Evolutionary conservation across 2,329 filamentous ascomycete genomes (phyloP).

Genomic region (Venturia carpophila): DNA sequence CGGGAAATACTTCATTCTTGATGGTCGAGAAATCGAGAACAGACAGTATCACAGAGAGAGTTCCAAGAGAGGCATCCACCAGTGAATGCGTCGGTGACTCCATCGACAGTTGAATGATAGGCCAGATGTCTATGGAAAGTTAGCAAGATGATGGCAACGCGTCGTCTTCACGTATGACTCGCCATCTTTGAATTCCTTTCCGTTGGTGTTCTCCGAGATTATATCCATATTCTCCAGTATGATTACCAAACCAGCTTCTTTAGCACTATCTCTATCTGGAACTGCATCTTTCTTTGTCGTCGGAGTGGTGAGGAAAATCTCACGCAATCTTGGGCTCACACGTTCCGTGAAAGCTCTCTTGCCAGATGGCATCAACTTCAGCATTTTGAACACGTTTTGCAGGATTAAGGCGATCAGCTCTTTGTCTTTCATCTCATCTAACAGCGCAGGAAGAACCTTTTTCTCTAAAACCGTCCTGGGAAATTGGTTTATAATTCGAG

Average conservation of each 20-base stretch:
- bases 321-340: constrained; percentile 75
- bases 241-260: constrained; percentile 87
- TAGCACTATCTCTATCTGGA: constrained; percentile 67
- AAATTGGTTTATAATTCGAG: constrained; percentile 82
- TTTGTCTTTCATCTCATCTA: constrained; percentile 90
- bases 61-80: constrained; percentile 75
- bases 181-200: constrained; percentile 93
- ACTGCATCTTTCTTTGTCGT: constrained; percentile 37
- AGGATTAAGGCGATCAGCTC: constrained; percentile 79
- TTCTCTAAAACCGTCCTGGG: constrained; percentile 90
- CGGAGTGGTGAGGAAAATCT: constrained; percentile 63
- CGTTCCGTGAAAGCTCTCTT: constrained; percentile 75
- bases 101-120: constrained; percentile 73
- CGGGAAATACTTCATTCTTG: constrained; percentile 92
- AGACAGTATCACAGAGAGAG: constrained; percentile 71
- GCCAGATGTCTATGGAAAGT: constrained; percentile 63
- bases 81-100: constrained; percentile 85
- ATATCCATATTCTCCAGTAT: constrained; percentile 73
- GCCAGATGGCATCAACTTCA: constrained; percentile 68
- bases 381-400: constrained; percentile 86
- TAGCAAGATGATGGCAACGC: not conserved
- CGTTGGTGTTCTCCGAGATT: constrained; percentile 72
- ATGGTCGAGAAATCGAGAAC: constrained; percentile 93
- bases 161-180: constrained; percentile 27
- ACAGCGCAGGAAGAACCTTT: constrained; percentile 78